phyloP scores from a whole-genome alignment of 139 green algal genomes.

The Gonium pectorale region DNA sequence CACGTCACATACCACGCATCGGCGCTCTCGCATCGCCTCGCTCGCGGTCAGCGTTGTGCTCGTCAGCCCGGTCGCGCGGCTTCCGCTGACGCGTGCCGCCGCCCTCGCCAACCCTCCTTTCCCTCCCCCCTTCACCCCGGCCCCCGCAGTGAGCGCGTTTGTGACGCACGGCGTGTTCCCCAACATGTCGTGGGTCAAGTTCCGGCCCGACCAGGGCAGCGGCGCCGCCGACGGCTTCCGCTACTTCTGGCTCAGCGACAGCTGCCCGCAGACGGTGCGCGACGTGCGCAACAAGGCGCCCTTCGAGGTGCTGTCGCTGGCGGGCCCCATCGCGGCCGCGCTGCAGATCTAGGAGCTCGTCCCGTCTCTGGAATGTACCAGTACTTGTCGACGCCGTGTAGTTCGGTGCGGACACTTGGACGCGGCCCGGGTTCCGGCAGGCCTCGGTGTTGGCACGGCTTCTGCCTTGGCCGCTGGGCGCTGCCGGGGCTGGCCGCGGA shows the following conservation, averaged over 20 bases:
- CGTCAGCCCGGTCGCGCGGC: too few species aligned
- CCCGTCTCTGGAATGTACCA: too few species aligned
- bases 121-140: background rate
- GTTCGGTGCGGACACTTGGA: too few species aligned
- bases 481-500: too few species aligned
- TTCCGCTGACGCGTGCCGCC: too few species aligned
- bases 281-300: conserved; percentile 77
- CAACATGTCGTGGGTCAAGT: conserved; percentile 88
- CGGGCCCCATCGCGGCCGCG: conserved; percentile 88
- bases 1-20: background rate
- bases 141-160: conserved; percentile 90
- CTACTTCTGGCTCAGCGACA: conserved; percentile 98
- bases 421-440: too few species aligned
- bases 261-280: conserved; percentile 86
- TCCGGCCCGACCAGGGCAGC: conserved; percentile 66
- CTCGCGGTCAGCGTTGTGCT: too few species aligned
- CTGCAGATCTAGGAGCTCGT: conserved; percentile 94
- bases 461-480: too few species aligned
- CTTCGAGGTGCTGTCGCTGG: conserved; percentile 94
- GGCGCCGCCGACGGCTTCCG: conserved; percentile 73
- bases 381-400: too few species aligned
- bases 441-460: too few species aligned
- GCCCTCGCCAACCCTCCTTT: too few species aligned
- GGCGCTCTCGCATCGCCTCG: too few species aligned
- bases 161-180: conserved; percentile 98